Percentiles rank a stretch among this genome's conserved stretches.
These are phyloP conservation scores for Skeletonema grethae DNA, from an alignment of 108 stramenopile genomes.

Conservation along the genomic window DNA sequence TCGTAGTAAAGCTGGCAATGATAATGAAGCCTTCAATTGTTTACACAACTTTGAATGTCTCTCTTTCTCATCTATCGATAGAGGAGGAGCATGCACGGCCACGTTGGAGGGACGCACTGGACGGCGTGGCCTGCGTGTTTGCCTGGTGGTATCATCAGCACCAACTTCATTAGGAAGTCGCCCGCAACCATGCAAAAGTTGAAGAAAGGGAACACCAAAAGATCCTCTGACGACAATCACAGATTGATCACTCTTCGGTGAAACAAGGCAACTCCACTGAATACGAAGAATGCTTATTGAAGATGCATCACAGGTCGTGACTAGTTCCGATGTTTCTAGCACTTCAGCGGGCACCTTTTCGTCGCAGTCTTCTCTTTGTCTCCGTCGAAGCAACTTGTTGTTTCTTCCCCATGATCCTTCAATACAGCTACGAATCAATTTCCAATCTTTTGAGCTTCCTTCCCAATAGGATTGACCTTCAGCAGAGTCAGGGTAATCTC, in stretches of 20 bases:
- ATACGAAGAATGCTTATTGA: conserved; percentile 20
- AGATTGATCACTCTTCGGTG: background rate
- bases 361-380: conserved; percentile 1
- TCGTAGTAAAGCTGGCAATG: conserved; percentile 71
- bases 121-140: conserved; percentile 46
- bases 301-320: background rate
- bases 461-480: conserved; percentile 64
- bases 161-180: background rate
- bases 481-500: conserved; percentile 75
- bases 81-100: conserved; percentile 45
- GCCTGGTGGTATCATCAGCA: conserved; percentile 5
- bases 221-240: conserved; percentile 71
- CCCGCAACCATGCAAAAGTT: conserved; percentile 55
- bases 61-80: conserved; percentile 29
- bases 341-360: background rate
- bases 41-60: conserved; percentile 40
- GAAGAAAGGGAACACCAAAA: conserved; percentile 67
- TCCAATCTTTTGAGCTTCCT: conserved; percentile 33
- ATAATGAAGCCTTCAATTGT: conserved; percentile 54
- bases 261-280: conserved; percentile 36
- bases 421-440: conserved; percentile 44
- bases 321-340: background rate
- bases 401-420: conserved; percentile 48
- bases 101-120: conserved; percentile 19
- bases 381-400: conserved; percentile 23